A percentile compares a stretch with the other conserved stretches of the same genome.
Evolutionary conservation across 306 rosid species (phyloP).

Genomic region (Ochetophila trinervis): DNA sequence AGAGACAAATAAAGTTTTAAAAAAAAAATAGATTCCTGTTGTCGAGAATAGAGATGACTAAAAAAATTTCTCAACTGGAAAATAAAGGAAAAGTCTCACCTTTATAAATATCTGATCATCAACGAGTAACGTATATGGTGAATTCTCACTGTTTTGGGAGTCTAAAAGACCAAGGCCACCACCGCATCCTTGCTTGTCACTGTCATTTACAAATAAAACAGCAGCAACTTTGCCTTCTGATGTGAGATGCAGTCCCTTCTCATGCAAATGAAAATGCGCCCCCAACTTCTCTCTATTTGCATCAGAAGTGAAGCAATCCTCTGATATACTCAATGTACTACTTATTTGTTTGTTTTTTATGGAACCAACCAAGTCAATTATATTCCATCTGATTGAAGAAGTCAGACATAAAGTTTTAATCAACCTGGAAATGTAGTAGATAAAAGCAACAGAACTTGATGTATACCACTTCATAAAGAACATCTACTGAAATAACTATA

Average conservation of each 20-base stretch:
- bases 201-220: constrained; percentile 55
- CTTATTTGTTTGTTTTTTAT: constrained; percentile 35
- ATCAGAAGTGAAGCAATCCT: constrained; percentile 35
- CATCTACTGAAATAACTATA: not conserved
- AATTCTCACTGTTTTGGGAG: constrained; percentile 36
- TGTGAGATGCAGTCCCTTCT: constrained; percentile 58
- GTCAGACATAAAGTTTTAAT: constrained; percentile 29
- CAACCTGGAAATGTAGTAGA: constrained; percentile 14
- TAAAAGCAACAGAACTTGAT: not conserved
- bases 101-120: constrained; percentile 48
- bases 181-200: constrained; percentile 24
- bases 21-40: not conserved
- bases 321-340: constrained; percentile 44
- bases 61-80: constrained; percentile 9
- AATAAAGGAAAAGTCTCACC: constrained; percentile 31
- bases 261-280: constrained; percentile 35
- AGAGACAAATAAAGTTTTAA: not conserved
- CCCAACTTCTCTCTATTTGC: constrained; percentile 45
- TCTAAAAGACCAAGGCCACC: constrained; percentile 31
- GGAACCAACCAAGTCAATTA: constrained; percentile 47
- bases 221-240: constrained; percentile 76
- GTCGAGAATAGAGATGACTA: not conserved
- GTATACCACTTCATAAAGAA: not conserved
- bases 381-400: constrained; percentile 60
- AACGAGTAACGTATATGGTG: constrained; percentile 36